phyloP scores from a whole-genome alignment of 140 eudicot species.

The Flaveria floridana region DNA sequence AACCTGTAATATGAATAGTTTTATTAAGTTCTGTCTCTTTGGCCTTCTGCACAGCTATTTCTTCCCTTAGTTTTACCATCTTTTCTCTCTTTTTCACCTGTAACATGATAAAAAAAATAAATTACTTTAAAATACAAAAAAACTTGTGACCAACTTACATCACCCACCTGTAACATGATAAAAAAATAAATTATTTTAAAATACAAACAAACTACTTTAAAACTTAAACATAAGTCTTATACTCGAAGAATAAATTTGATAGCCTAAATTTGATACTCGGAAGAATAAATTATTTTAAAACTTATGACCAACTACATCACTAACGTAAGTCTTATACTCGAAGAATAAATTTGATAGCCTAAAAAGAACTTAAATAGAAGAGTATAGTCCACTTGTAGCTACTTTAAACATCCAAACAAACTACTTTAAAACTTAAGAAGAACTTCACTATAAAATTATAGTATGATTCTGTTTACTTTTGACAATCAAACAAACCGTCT shows the following conservation, averaged over 20 bases:
- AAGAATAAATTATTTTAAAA: too few species aligned
- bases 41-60: slow-evolving; percentile 91
- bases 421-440: slow-evolving; percentile 11
- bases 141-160: too few species aligned
- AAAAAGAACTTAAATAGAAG: background rate
- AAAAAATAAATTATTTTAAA: background rate
- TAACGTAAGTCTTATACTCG: background rate
- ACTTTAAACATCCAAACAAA: background rate
- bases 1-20: slow-evolving; percentile 93
- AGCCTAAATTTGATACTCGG: too few species aligned
- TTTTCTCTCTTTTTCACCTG: slow-evolving; percentile 86
- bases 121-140: too few species aligned
- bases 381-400: background rate
- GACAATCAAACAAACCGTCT: background rate
- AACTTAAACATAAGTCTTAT: background rate
- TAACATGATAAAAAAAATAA: background rate
- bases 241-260: background rate
- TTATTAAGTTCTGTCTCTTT: slow-evolving; percentile 90
- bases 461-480: background rate
- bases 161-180: too few species aligned
- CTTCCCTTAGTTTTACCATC: slow-evolving; percentile 88
- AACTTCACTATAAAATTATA: background rate
- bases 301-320: background rate
- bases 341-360: background rate
- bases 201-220: too few species aligned